Percentiles rank a stretch among this genome's conserved stretches.
These are phyloP conservation scores for Fusarium napiforme DNA, from an alignment of 2,329 filamentous ascomycete species.

Conservation along the genomic window DNA sequence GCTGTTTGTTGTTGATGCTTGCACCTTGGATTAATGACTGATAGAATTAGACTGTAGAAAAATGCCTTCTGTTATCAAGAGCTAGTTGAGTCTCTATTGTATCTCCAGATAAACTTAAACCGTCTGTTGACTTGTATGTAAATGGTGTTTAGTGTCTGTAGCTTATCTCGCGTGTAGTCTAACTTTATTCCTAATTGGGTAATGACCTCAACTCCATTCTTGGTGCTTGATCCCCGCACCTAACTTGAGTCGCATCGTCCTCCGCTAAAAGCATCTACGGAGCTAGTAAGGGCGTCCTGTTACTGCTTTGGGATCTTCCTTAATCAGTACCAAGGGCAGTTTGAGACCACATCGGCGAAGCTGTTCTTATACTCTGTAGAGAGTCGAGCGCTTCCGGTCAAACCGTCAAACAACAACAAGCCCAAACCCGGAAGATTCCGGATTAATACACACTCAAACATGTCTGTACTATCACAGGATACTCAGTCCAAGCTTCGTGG, in stretches of 20 bases:
- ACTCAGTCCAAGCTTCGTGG: background rate
- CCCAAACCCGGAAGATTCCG: too few species aligned
- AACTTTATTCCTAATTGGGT: background rate
- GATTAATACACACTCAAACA: background rate
- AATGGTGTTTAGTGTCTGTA: background rate
- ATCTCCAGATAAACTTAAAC: background rate
- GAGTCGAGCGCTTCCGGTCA: background rate
- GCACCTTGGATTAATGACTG: too few species aligned
- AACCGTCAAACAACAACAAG: too few species aligned
- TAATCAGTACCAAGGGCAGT: background rate
- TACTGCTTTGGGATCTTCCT: too few species aligned
- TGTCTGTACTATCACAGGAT: background rate
- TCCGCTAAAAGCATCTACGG: too few species aligned
- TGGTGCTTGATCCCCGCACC: background rate
- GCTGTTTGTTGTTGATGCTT: background rate
- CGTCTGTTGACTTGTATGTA: background rate
- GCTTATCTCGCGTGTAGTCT: accelerated
- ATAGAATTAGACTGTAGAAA: background rate
- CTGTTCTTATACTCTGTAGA: background rate
- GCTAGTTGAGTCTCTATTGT: background rate
- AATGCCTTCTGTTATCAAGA: accelerated
- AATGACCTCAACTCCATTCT: background rate
- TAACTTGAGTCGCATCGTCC: too few species aligned
- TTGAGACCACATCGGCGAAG: background rate
- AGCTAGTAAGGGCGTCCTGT: accelerated